Base-by-base conservation (phyloP, 2,329 filamentous ascomycete species). In the Blastomyces percursus region DNA sequence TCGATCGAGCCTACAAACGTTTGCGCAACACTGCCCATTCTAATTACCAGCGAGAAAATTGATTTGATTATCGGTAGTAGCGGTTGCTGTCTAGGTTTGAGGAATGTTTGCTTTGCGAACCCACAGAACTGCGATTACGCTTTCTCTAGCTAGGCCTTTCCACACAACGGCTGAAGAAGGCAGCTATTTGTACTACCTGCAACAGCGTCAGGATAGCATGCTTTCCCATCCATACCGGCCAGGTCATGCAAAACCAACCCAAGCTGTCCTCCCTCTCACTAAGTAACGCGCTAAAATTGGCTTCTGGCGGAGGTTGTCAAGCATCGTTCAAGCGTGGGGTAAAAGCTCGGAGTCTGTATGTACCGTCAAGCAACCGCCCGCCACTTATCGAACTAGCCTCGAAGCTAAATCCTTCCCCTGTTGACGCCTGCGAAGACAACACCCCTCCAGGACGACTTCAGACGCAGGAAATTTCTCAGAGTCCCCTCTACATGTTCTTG, bases 1-100 rank as follows among this genome's bases (percentile, higher is more conserved):
- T 96, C 91, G 72, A 96, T 92, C 68, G 89, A 90, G 64, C 91
- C 91, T 65, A 96, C 86, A 71, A 90, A 96, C 7, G 46, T n/a
- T 40, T 59, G 54, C 2, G 35, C n/a, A 5, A 16, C 19, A 16
- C 46, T 35, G 12, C 44, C 61, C 61, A 62, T 62, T 27, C 50
- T 59, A 16, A 59, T 19, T 8, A 21, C 16, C 2, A 24, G 42
- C 21, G n/a, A 9, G 24, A 16, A 14, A 14, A 6, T 40, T 27
- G 9, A 11, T 14, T 42, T 35, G 30, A 21, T 24, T 19, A 6
- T 21, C 1, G 19, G 40, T n/a, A 32, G 12, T 21, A 11, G 27
- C 9, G 1, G 42, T 48, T 8, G 42, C 21, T 30, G 27, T 59
- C 21, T 16, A 14, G 12, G 21, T 40, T 32, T 46, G 11, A 48